Evolutionary conservation across 495 filamentous ascomycete genomes (phyloP), one percentile per base, ranked within the genome.

Genomic region (Penicillium arizonense): DNA sequence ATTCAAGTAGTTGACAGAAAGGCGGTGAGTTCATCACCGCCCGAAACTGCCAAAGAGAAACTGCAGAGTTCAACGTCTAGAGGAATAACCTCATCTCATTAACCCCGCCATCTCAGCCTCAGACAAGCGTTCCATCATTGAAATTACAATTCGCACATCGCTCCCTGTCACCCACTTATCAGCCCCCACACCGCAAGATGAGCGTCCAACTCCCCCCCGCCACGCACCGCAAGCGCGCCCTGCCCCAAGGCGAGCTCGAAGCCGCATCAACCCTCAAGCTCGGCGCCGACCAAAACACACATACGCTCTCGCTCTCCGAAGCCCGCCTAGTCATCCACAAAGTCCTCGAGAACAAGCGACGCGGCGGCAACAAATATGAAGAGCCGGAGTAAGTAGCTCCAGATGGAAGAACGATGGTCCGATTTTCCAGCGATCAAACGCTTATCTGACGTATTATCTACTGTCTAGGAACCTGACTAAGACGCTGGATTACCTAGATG

Each of bases 281-380:
- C 24, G 94, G 94, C 70, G 93, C 96, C 59, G 96, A 97, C 72
- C 81, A 91, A 57, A 78, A 90, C 64, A 90, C 91, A 33, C 89
- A 91, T 58, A 89, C 89, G 3, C 78, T 98, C 47, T 93, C 90
- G 30, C 77, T 96, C 28, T 91, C 88, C 11, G 94, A 96, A 65
- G 92, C 93, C n/a, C 82, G 90, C 53, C 80, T 96, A 33, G 85
- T 97, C 58, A 90, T 97, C 57, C 89, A 89, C 64, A 91, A 90
- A 41, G 84, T 96, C 24, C 79, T 95, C 47, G 79, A 87, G 36
- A 89, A 77, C 57, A 77, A 77, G 62, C 68, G 69, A 5, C 58
- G 73, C 0, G 73, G 72, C 11, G 74, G 73, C 16, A 74, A 75
- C 54, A 73, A 75, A 56, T 76, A 76, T 52, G 74, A 77, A 47